Evolutionary conservation across 192 early-diverging fungal species (phyloP), one percentile per base, ranked within the genome.

Genomic region (Diversispora epigaea): DNA sequence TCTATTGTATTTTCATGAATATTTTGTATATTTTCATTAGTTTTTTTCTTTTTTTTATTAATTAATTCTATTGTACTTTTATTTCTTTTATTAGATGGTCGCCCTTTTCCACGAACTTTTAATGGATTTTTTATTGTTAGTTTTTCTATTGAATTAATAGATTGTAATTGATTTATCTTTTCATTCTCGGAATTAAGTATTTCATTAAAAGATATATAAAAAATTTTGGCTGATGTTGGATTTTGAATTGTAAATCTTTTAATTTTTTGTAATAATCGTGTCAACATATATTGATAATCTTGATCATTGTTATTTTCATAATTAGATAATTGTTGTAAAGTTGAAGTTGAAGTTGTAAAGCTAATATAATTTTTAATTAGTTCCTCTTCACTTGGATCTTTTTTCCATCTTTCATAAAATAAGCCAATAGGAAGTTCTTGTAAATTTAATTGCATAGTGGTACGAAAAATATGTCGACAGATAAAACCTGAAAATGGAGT

Each of bases 301-400:
- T 49, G 47, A 49, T 49, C 0, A 49, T 49, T 1, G 1, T 57
- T 21, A 57, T 57, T 9, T n/a, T 14, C 12, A 1, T n/a, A n/a
- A n/a, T 11, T 57, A n/a, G 55, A 57, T 57, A n/a, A 19, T 6
- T 57, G 55, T 57, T 11, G 4, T 57, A 1, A 57, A 6, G 3
- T 19, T 19, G 19, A 9, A 57, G 6, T 19, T 57, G n/a, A n/a
- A n/a, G n/a, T n/a, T n/a, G n/a, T n/a, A n/a, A n/a, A n/a, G n/a
- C n/a, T n/a, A n/a, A n/a, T n/a, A n/a, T n/a, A n/a, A n/a, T n/a
- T n/a, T n/a, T n/a, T n/a, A n/a, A n/a, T n/a, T n/a, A n/a, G n/a
- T n/a, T n/a, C n/a, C n/a, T n/a, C n/a, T 57, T 57, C 9, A 57
- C 56, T 57, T 57, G 56, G 56, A 57, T 57, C 19, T 57, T 57